Conservation (phyloP, 805 yeast species). For the Phaffomyces thermotolerans region DNA sequence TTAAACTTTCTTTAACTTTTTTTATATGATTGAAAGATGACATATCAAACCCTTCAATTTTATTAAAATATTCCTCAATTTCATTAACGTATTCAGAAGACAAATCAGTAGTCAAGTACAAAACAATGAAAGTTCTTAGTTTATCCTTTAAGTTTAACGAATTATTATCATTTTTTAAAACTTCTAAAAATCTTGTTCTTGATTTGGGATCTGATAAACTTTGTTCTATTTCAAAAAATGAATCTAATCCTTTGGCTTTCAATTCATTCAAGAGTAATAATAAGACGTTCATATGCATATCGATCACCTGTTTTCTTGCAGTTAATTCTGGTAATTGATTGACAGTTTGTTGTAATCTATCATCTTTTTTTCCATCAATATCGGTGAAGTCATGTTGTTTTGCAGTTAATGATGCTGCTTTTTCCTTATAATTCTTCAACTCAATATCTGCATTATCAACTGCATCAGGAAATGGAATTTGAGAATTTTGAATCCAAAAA, state of each 20-base stretch:
- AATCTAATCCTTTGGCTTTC: constrained; percentile 81
- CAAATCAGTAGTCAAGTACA: constrained; percentile 48
- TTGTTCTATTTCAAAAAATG: constrained; percentile 92
- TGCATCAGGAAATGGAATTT: constrained; percentile 95
- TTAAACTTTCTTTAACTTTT: constrained; percentile 71
- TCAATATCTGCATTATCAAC: constrained; percentile 93
- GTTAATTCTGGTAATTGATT: constrained; percentile 90
- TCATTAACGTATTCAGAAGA: constrained; percentile 46
- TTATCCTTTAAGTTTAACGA: constrained; percentile 71
- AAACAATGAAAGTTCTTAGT: constrained; percentile 80
- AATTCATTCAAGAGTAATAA: constrained; percentile 76
- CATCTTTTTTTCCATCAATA: constrained; percentile 50
- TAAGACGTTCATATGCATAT: constrained; percentile 94
- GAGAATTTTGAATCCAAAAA: constrained; percentile 82
- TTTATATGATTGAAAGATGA: constrained; percentile 59
- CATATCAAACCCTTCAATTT: constrained; percentile 50
- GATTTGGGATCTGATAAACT: constrained; percentile 50
- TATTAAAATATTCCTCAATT: constrained; percentile 55
- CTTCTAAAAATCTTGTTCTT: constrained; percentile 52
- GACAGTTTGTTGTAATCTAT: constrained; percentile 73
- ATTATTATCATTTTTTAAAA: constrained; percentile 41
- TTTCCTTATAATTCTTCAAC: constrained; percentile 71
- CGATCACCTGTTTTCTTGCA: constrained; percentile 78
- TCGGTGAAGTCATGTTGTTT: constrained; percentile 71
- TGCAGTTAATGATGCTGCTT: constrained; percentile 78